A percentile compares a stretch with the other conserved stretches of the same genome.
phyloP scores from a whole-genome alignment of 192 early-diverging fungal species.

The Pilaira anomala region DNA sequence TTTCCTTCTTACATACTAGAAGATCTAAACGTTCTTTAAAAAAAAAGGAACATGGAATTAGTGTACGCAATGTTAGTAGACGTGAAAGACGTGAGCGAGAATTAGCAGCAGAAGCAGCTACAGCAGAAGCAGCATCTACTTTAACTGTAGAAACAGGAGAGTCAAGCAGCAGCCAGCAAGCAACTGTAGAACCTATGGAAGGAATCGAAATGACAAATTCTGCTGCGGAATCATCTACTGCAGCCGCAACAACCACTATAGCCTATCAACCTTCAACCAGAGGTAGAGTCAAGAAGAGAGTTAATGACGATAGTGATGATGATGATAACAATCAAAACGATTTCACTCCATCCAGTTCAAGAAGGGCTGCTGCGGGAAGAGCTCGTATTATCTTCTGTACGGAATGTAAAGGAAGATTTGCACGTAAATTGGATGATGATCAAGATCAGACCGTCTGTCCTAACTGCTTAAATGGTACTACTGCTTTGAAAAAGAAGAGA shows the following conservation, averaged over 20 bases:
- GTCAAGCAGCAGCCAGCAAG: background rate
- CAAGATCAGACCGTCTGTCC: constrained; percentile 35
- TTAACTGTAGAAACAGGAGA: background rate
- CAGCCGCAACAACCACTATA: too few species aligned
- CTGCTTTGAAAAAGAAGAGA: constrained; percentile 3
- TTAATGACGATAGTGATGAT: constrained; percentile 17
- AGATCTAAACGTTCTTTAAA: background rate
- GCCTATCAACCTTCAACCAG: background rate
- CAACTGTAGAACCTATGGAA: background rate
- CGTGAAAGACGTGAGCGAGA: constrained; percentile 1
- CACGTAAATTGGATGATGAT: constrained; percentile 29
- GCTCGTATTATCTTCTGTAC: constrained; percentile 45
- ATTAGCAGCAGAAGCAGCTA: constrained; percentile 17
- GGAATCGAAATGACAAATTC: background rate
- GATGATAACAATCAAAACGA: constrained; percentile 27
- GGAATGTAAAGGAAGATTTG: constrained; percentile 42
- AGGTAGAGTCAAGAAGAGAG: constrained; percentile 20
- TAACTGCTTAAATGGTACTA: constrained; percentile 16
- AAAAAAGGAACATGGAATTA: constrained; percentile 38
- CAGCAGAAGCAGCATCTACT: constrained; percentile 13
- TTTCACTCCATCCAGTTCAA: constrained; percentile 22
- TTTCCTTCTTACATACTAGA: background rate
- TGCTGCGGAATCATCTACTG: background rate
- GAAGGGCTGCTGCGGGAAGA: constrained; percentile 21
- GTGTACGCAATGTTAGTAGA: constrained; percentile 26